Conservation (phyloP, 495 filamentous ascomycete species). For the Aspergillus sparsus region DNA sequence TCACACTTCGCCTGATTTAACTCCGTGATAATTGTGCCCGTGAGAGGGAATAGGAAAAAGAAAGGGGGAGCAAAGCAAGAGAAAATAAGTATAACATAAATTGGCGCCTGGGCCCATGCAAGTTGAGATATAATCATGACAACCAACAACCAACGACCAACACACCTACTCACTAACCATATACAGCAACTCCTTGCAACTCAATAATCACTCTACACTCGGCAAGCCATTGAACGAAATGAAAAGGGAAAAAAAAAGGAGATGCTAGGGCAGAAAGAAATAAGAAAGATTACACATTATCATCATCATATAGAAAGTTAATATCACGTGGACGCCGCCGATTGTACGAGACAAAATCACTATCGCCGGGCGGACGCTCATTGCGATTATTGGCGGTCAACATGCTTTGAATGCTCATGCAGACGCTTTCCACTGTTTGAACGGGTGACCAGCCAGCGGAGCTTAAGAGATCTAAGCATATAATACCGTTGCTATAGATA, state of each 20-base stretch:
- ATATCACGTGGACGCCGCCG: conserved; percentile 78
- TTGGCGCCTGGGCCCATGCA: conserved; percentile 14
- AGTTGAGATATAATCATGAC: conserved; percentile 2
- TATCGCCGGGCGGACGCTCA: conserved; percentile 81
- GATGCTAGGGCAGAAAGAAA: not conserved
- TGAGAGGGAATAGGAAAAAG: not conserved
- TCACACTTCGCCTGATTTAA: not conserved
- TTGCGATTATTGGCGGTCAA: conserved; percentile 90
- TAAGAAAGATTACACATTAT: conserved; percentile 52
- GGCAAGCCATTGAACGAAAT: not conserved
- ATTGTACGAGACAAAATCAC: conserved; percentile 80
- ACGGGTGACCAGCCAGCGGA: conserved; percentile 90
- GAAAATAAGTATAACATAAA: conserved; percentile 1
- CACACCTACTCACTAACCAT: not conserved
- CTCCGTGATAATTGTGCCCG: not conserved
- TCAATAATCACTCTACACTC: not conserved
- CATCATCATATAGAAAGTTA: conserved; percentile 85
- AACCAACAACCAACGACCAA: conserved; percentile 1
- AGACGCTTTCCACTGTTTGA: conserved; percentile 94
- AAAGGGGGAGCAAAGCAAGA: not conserved
- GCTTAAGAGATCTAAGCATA: conserved; percentile 93
- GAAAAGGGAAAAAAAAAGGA: not conserved
- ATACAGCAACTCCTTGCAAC: not conserved
- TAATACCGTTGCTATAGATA: conserved; percentile 97
- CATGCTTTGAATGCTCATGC: conserved; percentile 99